phyloP scores from a whole-genome alignment of 305 asterid species.

The Andrographis paniculata region DNA sequence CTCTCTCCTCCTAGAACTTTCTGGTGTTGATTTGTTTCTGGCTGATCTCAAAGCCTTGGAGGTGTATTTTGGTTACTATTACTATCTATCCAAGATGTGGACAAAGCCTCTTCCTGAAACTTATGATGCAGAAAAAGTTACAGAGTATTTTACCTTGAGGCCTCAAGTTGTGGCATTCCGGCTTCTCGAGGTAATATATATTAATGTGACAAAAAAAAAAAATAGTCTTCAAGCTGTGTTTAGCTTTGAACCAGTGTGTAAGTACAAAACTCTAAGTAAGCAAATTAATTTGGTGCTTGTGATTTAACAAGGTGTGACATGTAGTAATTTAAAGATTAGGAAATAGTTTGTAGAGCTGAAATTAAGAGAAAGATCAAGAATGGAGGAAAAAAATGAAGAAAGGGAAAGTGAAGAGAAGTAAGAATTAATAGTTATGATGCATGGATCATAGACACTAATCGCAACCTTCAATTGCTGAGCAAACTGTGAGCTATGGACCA shows the following conservation, averaged over 20 bases:
- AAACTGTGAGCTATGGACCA: background rate
- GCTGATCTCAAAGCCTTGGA: constrained; percentile 86
- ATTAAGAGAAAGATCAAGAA: background rate
- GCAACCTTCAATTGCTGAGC: background rate
- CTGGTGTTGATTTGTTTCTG: constrained; percentile 66
- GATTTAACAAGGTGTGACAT: background rate
- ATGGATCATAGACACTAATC: background rate
- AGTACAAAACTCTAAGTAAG: background rate
- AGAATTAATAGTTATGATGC: background rate
- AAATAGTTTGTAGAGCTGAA: background rate
- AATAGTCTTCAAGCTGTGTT: background rate
- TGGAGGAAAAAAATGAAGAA: background rate
- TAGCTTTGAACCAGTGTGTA: background rate
- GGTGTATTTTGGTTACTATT: constrained; percentile 59
- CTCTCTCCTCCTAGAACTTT: constrained; percentile 43
- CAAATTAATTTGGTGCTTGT: background rate
- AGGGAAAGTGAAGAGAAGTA: background rate
- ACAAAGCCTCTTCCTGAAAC: constrained; percentile 86
- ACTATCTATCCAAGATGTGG: constrained; percentile 69
- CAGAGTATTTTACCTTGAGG: constrained; percentile 71
- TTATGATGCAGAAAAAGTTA: constrained; percentile 63
- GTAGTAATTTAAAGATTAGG: background rate
- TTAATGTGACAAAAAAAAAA: too few relatives aligned
- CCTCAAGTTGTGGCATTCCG: constrained; percentile 87
- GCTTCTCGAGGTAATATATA: constrained; percentile 60